Conservation (phyloP, 1,284 basidiomycete genomes). For the Cryptococcus floricola region DNA sequence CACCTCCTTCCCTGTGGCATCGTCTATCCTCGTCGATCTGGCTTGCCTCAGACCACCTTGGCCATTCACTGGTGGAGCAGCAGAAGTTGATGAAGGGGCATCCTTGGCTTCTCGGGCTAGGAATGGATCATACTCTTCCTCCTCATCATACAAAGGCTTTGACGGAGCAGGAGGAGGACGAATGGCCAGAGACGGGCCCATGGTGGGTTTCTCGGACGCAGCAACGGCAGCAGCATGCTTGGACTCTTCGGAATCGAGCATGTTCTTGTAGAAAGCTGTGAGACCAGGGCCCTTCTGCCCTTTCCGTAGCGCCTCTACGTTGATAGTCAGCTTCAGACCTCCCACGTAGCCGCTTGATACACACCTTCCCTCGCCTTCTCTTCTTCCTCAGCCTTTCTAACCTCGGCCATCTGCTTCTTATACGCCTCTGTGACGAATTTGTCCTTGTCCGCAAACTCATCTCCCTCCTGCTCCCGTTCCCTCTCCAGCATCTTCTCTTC, state of each 20-base stretch:
- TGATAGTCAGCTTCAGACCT: background rate
- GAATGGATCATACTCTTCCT: slow-evolving; percentile 45
- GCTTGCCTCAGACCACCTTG: slow-evolving; percentile 1
- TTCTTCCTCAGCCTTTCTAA: slow-evolving; percentile 83
- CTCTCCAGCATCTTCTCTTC: slow-evolving; percentile 97
- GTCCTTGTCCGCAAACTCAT: slow-evolving; percentile 91
- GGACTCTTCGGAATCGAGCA: slow-evolving; percentile 75
- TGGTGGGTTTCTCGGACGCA: slow-evolving; percentile 53
- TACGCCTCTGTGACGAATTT: slow-evolving; percentile 96
- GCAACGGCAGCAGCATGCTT: slow-evolving; percentile 79
- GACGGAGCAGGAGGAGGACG: slow-evolving; percentile 25
- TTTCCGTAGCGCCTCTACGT: slow-evolving; percentile 56
- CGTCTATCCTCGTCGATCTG: slow-evolving; percentile 11
- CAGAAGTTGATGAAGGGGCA: background rate
- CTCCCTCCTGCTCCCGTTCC: slow-evolving; percentile 89
- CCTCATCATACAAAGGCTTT: slow-evolving; percentile 25
- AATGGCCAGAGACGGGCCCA: slow-evolving; percentile 50
- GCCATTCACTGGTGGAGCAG: background rate
- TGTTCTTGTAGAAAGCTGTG: slow-evolving; percentile 77
- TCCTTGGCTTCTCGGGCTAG: slow-evolving; percentile 32
- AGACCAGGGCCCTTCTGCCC: slow-evolving; percentile 62
- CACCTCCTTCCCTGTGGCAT: slow-evolving; percentile 72
- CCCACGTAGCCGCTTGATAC: slow-evolving; percentile 27
- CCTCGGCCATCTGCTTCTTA: slow-evolving; percentile 91
- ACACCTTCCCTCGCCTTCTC: slow-evolving; percentile 79